Conservation (phyloP, 23 red algal species). For the Gracilariopsis chorda region DNA sequence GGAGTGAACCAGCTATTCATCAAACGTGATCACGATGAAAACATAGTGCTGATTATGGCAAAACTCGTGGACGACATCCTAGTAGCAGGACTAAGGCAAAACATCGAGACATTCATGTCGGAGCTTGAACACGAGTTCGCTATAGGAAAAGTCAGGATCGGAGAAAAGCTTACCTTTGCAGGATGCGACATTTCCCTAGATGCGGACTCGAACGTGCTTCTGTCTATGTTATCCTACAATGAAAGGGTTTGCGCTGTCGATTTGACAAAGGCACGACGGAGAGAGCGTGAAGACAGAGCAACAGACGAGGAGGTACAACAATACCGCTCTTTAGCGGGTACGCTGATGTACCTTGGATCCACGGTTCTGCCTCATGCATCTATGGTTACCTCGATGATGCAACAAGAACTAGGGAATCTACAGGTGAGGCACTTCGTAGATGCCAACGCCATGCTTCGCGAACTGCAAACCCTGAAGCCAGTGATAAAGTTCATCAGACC, state of each 20-base stretch:
- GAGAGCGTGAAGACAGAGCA: background rate
- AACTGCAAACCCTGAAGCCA: background rate
- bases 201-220: background rate
- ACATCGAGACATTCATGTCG: background rate
- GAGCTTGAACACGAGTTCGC: background rate
- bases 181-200: background rate
- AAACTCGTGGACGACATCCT: conserved; percentile 26
- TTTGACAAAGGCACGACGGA: background rate
- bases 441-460: conserved; percentile 6
- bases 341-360: conserved; percentile 30
- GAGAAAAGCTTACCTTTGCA: background rate
- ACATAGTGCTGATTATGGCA: background rate
- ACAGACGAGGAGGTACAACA: background rate
- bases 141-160: background rate
- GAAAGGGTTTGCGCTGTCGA: background rate
- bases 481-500: background rate
- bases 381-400: background rate
- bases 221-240: background rate
- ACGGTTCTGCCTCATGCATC: conserved; percentile 5
- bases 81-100: background rate
- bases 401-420: conserved; percentile 1
- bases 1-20: conserved; percentile 13
- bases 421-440: conserved; percentile 1
- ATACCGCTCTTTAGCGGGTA: background rate
- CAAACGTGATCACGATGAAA: background rate